Base-by-base conservation (phyloP, 2,329 filamentous ascomycete species). In the Neocatenulostroma microsporum region DNA sequence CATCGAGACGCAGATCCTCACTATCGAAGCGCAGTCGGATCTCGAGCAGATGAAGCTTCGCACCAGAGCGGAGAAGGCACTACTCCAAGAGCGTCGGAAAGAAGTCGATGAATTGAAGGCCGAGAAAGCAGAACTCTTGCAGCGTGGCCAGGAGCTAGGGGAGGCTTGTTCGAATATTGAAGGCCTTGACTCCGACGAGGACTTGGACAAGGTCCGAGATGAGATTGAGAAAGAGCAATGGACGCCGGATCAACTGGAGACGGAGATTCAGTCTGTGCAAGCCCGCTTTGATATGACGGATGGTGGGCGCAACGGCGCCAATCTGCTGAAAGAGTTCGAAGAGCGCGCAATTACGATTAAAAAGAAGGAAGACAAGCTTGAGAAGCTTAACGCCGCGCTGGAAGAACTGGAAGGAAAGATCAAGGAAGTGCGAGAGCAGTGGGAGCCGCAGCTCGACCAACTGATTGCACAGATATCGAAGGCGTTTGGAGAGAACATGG, bases 401-500 rank as follows among this genome's bases (percentile, higher is more conserved):
- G 69, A 73, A 6, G 64, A 69, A 3, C 67, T 74, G 27, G 68
- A 72, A 20, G 54, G 57, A 10, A 69, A 74, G 30, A 89, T 94
- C 43, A 61, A 66, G 1, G 70, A 77, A 24, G 63, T 94, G 37
- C 80, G 81, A 50, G 67, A 67, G 12, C 69, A 74, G 45, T 98
- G 87, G 84, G 91, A 96, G 61, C 87, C 87, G 1, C 66, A 74
- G 50, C 71, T 98, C 2, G 88, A 96, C 48, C 70, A 68, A 15
- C 72, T 98, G 3, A 73, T 95, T 26, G 67, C 67, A 14, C 78
- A 80, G 54, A 95, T 98, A 62, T 94, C 85, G 56, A 78, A 85
- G 32, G 88, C 88, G 0, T 98, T 98, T 61, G 78, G 82, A 5
- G 82, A 89, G 59, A 96, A 94, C 54, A 96, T 98, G 59, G 78